A percentile compares a stretch with the other conserved stretches of the same genome.
These are phyloP conservation scores for Combretum micranthum DNA, from an alignment of 345 rosid genomes.

Conservation along the genomic window DNA sequence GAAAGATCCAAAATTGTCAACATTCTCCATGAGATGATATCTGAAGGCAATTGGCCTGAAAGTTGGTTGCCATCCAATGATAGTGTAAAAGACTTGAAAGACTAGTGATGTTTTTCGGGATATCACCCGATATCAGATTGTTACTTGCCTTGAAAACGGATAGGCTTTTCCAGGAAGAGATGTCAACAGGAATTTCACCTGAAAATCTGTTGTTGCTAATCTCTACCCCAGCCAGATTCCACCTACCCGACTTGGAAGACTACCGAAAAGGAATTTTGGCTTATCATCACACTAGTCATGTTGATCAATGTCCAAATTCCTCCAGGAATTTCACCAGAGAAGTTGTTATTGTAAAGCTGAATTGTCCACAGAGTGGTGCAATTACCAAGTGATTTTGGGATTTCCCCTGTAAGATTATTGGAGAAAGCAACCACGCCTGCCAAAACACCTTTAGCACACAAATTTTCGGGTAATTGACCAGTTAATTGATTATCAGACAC, in stretches of 20 bases:
- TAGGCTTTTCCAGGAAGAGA: slow-evolving; percentile 50
- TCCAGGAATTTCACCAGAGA: slow-evolving; percentile 72
- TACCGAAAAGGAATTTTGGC: slow-evolving; percentile 58
- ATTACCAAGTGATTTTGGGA: slow-evolving; percentile 60
- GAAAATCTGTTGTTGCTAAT: slow-evolving; percentile 61
- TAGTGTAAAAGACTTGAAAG: slow-evolving; percentile 35
- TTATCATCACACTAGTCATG: slow-evolving; percentile 44
- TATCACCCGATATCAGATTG: slow-evolving; percentile 55
- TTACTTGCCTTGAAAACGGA: slow-evolving; percentile 53
- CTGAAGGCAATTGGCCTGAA: slow-evolving; percentile 59
- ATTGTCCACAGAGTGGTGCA: slow-evolving; percentile 45
- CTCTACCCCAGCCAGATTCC: slow-evolving; percentile 68
- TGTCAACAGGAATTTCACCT: slow-evolving; percentile 53
- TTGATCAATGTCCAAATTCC: slow-evolving; percentile 54
- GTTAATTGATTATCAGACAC: slow-evolving; percentile 52
- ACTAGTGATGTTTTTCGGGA: slow-evolving; percentile 53
- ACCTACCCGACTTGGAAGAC: slow-evolving; percentile 42
- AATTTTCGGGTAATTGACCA: slow-evolving; percentile 57
- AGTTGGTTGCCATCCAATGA: slow-evolving; percentile 53
- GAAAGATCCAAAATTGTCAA: slow-evolving; percentile 45
- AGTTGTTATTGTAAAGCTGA: slow-evolving; percentile 59
- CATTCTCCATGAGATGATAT: slow-evolving; percentile 57
- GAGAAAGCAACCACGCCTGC: slow-evolving; percentile 50
- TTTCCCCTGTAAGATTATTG: slow-evolving; percentile 58
- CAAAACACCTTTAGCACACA: slow-evolving; percentile 58